Evolutionary conservation across 2,329 filamentous ascomycete genomes (phyloP).

Genomic region (Fusarium nematophilum): DNA sequence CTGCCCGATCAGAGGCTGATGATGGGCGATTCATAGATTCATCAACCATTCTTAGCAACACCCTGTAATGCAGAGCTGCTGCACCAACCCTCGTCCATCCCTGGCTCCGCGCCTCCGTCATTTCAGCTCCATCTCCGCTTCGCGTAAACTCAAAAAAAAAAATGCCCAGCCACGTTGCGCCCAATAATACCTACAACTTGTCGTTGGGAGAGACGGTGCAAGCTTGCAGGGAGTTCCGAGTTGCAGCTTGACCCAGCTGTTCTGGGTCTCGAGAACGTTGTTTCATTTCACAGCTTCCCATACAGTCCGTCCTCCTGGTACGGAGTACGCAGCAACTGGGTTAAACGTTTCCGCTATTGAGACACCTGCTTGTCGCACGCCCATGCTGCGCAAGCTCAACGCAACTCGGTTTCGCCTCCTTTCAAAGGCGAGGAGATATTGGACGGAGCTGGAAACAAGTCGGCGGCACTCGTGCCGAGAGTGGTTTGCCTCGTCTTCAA

Average conservation of each 20-base stretch:
- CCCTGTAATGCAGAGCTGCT: background rate
- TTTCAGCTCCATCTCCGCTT: slow-evolving; percentile 39
- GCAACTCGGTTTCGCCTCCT: slow-evolving; percentile 27
- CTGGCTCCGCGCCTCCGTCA: slow-evolving; percentile 28
- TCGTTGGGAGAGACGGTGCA: slow-evolving; percentile 1
- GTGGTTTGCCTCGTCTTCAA: slow-evolving; percentile 33
- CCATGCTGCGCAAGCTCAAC: slow-evolving; percentile 20
- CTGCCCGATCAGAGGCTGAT: slow-evolving; percentile 23
- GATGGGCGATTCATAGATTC: slow-evolving; percentile 26
- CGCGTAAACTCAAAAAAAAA: slow-evolving; percentile 34
- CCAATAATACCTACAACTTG: slow-evolving; percentile 24
- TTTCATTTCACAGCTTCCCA: slow-evolving; percentile 10
- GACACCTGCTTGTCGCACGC: slow-evolving; percentile 23
- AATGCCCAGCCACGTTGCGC: slow-evolving; percentile 31
- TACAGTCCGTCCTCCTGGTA: slow-evolving; percentile 15
- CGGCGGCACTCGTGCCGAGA: slow-evolving; percentile 22
- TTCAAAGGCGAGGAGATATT: slow-evolving; percentile 23
- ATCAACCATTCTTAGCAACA: slow-evolving; percentile 21
- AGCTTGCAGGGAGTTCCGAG: slow-evolving; percentile 4
- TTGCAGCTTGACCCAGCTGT: slow-evolving; percentile 13
- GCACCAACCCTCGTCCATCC: slow-evolving; percentile 14
- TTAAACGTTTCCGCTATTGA: too few relatives aligned
- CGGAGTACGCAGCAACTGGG: too few relatives aligned
- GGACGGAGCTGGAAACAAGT: slow-evolving; percentile 7
- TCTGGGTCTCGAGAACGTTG: too few relatives aligned